Base-by-base conservation (phyloP, 2,329 filamentous ascomycete species). In the Thermochaetoides dissita region DNA sequence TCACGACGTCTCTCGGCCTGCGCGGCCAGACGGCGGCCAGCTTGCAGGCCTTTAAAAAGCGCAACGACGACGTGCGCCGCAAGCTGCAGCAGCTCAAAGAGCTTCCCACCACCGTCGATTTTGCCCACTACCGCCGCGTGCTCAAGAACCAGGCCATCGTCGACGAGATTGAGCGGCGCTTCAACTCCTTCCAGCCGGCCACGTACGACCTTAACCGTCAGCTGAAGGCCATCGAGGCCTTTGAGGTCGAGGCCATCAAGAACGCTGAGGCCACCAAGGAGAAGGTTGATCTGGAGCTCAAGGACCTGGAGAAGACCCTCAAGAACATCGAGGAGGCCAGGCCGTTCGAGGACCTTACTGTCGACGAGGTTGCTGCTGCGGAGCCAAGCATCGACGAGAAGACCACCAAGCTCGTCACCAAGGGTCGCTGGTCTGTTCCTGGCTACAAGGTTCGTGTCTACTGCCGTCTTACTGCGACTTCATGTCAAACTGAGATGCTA, bases 321-420 rank as follows among this genome's bases (percentile, higher is more conserved):
- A 82, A 84, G 75, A 96, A 98, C 71, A 98, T 98, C 57, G 86
- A 96, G 79, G 80, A 81, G 55, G 89, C 91, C 49, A 77, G 91
- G 66, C 85, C 89, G 49, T 96, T 96, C 63, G 88, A 95, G 60
- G 86, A 98, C 57, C 79, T 96, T 64, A 96, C 91, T 64, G 88
- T 96, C 63, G 91, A 96, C 65, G 91, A 98, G 61, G 84, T 98
- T 65, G 85, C 84, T 49, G 79, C 84, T 55, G 91, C 89, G 57
- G 85, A 88, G 65, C 88, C 91, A 57, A 89, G 94, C 55, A 95
- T 98, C 65, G 89, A 96, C 71, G 80, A 94, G 78, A 93, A 93
- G 76, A 94, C 89, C 57, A 71, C 80, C 58, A 80, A 91, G 70
- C 79, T 98, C 63, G 88, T 98, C 53, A 85, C 85, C 66, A 95